Evolutionary conservation across 768 basidiomycete species (phyloP).

Genomic region (Suillus decipiens): DNA sequence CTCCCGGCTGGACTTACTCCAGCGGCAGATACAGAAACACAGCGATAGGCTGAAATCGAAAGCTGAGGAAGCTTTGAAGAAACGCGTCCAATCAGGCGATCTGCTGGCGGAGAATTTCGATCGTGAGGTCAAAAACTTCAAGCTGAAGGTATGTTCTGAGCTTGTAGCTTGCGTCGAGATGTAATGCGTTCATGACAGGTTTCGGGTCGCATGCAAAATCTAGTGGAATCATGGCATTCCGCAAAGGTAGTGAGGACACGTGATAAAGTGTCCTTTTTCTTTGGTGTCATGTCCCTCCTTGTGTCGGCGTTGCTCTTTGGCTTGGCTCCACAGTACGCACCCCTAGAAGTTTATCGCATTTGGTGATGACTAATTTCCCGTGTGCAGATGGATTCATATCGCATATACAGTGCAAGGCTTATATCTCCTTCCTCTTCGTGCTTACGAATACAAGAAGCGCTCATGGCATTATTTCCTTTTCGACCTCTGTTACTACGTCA

Average conservation of each 20-base stretch:
- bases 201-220: conserved; percentile 71
- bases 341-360: conserved; percentile 8
- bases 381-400: conserved; percentile 79
- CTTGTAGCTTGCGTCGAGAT: neutral
- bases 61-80: conserved; percentile 81
- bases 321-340: conserved; percentile 78
- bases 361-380: conserved; percentile 14
- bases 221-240: conserved; percentile 90
- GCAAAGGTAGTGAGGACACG: conserved; percentile 83
- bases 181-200: conserved; percentile 49
- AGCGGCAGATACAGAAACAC: conserved; percentile 85
- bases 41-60: conserved; percentile 79
- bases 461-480: conserved; percentile 95
- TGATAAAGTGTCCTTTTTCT: conserved; percentile 89
- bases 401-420: conserved; percentile 78
- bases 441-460: conserved; percentile 88
- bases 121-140: conserved; percentile 83
- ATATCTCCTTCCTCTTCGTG: conserved; percentile 81
- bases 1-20: conserved; percentile 80
- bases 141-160: conserved; percentile 64
- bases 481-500: conserved; percentile 92
- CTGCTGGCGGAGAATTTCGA: conserved; percentile 77
- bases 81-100: conserved; percentile 56
- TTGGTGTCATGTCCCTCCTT: conserved; percentile 89
- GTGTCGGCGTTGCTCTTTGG: conserved; percentile 85